These are phyloP conservation scores for Begonia peltatifolia DNA, from an alignment of 306 rosid species.

Conservation along the genomic window DNA sequence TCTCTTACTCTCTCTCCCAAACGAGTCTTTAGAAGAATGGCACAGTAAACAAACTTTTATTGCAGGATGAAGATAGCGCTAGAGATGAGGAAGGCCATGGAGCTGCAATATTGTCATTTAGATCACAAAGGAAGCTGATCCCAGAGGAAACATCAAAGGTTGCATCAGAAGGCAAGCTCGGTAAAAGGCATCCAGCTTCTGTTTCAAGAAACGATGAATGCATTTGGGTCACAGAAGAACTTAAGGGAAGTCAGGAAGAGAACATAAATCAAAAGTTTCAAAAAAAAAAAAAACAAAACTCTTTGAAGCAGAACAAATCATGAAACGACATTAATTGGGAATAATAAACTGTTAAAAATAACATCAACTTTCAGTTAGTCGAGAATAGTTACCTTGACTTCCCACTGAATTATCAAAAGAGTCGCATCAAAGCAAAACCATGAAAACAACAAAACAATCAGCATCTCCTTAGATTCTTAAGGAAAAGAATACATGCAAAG, in stretches of 20 bases:
- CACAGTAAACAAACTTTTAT: constrained; percentile 46
- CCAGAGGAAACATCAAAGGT: constrained; percentile 66
- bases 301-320: too few relatives aligned
- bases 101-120: constrained; percentile 94
- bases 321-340: background rate
- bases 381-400: constrained; percentile 58
- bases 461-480: constrained; percentile 11
- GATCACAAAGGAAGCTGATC: constrained; percentile 82
- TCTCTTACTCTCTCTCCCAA: too few relatives aligned
- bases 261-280: too few relatives aligned
- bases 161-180: constrained; percentile 92
- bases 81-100: constrained; percentile 79
- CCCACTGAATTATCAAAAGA: constrained; percentile 48
- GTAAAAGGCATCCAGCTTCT: constrained; percentile 87
- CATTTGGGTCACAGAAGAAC: background rate
- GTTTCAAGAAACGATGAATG: constrained; percentile 2
- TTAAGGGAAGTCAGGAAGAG: too few relatives aligned
- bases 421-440: constrained; percentile 23
- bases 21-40: background rate
- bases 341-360: background rate
- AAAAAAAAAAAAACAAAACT: too few relatives aligned
- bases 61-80: constrained; percentile 56
- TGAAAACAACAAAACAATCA: constrained; percentile 17
- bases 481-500: background rate
- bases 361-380: background rate